Evolutionary conservation across 1,284 basidiomycete species (phyloP), one percentile per base, ranked within the genome.

Genomic region (Leccinum pachyderme): DNA sequence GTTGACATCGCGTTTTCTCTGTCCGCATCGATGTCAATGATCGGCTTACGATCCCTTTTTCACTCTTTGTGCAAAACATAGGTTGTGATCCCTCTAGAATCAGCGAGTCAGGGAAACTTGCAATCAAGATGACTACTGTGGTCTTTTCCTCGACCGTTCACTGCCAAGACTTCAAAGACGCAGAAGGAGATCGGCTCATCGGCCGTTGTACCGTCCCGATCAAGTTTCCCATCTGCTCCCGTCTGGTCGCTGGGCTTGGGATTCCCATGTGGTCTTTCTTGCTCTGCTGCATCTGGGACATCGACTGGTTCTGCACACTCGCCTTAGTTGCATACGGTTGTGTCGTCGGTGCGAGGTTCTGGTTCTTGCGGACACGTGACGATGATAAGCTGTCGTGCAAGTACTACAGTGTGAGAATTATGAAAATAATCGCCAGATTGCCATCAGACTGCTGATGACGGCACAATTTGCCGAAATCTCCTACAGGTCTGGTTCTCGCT

Each of bases 121-220:
- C 69, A 0, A 45, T 69, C 13, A 64, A 65, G 2, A 44, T 72
- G 31, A 69, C 59, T 4, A 56, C 65, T 4, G 56, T 59, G 0
- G 61, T 67, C 15, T 70, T 70, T 41, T 45, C 67, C 1, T 73
- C 73, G 0, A 77, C 76, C 0, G 70, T 75, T 5, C 75, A 77
- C 29, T 67, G 73, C 6, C 75, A 77, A 55, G 75, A 77, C 57
- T 77, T 77, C 51, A 68, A 72, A 27, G 75, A 77, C 54, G 56
- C 65, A 7, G 61, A 65, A 4, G 75, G 75, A 0, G 76, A 77
- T 46, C 54, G 55, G 4, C 5, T 65, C 39, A 64, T 63, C 0
- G 71, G 71, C 1, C 69, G 75, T 0, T 29, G 53, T 1, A 77
- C 73, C 0, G 59, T 77, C 15, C 74, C 75, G 3, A 71, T 74